Evolutionary conservation across 2,329 filamentous ascomycete species (phyloP).

Genomic region (Trichophyton schoenleinii): DNA sequence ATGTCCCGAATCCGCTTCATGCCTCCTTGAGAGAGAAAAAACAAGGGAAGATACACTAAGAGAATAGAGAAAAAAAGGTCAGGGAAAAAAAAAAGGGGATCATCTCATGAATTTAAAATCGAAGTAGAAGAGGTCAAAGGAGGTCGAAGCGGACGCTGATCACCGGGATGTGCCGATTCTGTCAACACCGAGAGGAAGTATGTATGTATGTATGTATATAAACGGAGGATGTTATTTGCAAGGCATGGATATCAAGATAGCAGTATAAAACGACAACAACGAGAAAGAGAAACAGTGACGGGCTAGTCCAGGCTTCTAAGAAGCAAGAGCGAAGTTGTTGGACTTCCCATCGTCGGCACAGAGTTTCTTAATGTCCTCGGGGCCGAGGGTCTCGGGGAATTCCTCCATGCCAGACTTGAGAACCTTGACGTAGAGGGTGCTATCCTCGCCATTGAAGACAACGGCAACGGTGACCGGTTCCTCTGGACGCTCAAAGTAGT

Average conservation of each 20-base stretch:
- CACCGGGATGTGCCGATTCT: neutral
- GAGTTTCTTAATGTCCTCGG: slow-evolving; percentile 9
- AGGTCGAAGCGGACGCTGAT: neutral
- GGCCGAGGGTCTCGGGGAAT: slow-evolving; percentile 13
- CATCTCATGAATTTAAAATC: slow-evolving; percentile 3
- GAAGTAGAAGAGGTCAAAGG: neutral
- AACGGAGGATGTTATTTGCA: neutral
- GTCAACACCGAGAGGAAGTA: neutral
- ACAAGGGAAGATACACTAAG: neutral
- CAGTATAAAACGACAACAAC: neutral
- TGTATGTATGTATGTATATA: neutral
- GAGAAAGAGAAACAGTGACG: neutral
- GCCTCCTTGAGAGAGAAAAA: neutral
- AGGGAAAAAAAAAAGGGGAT: neutral
- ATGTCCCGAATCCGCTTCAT: neutral
- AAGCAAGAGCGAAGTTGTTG: slow-evolving; percentile 11
- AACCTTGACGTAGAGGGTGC: slow-evolving; percentile 45
- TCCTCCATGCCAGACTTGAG: slow-evolving; percentile 28
- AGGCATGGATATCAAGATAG: neutral
- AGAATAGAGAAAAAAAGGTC: neutral
- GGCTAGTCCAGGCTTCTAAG: slow-evolving; percentile 3
- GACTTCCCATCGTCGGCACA: slow-evolving; percentile 3
- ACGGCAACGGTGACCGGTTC: slow-evolving; percentile 52
- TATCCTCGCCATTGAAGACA: slow-evolving; percentile 43
- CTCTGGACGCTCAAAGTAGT: slow-evolving; percentile 59